A percentile compares a stretch with the other conserved stretches of the same genome.
phyloP scores from a whole-genome alignment of 768 basidiomycete species.

The Ephemerocybe angulata region DNA sequence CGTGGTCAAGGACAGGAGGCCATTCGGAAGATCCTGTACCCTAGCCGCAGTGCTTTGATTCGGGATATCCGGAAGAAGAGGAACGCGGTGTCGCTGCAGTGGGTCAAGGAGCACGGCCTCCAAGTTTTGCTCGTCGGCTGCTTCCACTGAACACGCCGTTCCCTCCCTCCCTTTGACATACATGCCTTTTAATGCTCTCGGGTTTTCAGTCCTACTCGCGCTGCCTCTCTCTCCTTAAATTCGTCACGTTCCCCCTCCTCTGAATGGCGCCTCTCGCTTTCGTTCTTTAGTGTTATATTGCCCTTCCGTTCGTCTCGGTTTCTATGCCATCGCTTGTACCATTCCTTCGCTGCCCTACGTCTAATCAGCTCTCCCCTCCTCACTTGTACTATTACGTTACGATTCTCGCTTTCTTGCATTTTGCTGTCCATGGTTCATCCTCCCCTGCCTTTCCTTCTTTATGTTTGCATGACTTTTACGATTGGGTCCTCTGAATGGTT shows the following conservation, averaged over 20 bases:
- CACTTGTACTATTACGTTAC: neutral
- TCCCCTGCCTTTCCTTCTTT: neutral
- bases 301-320: neutral
- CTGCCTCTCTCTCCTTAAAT: no score
- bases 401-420: neutral
- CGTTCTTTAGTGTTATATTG: neutral
- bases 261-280: no score
- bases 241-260: no score
- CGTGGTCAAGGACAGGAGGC: constrained; percentile 62
- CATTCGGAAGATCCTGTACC: constrained; percentile 58
- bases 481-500: neutral
- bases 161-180: neutral
- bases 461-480: neutral
- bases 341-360: neutral
- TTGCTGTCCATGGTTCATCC: neutral
- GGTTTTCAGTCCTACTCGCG: neutral
- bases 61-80: constrained; percentile 52
- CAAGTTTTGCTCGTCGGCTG: constrained; percentile 60
- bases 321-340: neutral
- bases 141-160: constrained; percentile 27
- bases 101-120: constrained; percentile 63
- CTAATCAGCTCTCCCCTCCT: neutral
- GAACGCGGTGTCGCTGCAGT: constrained; percentile 42
- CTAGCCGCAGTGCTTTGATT: constrained; percentile 57
- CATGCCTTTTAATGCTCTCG: no score